A percentile compares a stretch with the other conserved stretches of the same genome.
phyloP scores from a whole-genome alignment of 2,329 filamentous ascomycete genomes.

The Tolypocladium ophioglossoides region DNA sequence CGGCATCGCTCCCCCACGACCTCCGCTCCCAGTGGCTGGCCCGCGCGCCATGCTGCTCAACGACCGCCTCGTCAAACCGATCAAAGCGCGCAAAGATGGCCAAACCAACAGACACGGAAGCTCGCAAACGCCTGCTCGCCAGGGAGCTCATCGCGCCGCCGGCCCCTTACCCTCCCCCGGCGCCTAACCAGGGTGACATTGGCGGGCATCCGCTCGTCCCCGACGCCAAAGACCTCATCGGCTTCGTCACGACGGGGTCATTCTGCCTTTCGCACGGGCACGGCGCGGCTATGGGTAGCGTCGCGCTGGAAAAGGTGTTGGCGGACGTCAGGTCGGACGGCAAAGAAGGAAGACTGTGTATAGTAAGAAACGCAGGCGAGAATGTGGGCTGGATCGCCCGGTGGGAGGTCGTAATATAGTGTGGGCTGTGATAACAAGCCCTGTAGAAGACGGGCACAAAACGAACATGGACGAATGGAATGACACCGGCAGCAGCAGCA shows the following conservation, averaged over 20 bases:
- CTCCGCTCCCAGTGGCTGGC: constrained; percentile 65
- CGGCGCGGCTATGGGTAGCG: constrained; percentile 63
- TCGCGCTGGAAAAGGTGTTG: constrained; percentile 50
- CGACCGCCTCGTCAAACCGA: neutral
- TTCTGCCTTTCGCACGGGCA: constrained; percentile 70
- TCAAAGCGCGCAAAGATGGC: constrained; percentile 3
- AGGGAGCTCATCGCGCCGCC: constrained; percentile 34
- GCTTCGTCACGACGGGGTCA: constrained; percentile 81
- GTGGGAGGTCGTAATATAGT: constrained; percentile 55
- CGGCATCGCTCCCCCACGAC: constrained; percentile 26
- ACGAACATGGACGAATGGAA: neutral
- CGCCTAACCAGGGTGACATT: constrained; percentile 26
- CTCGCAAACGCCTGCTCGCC: constrained; percentile 33
- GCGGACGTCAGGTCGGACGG: constrained; percentile 17
- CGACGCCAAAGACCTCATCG: constrained; percentile 63
- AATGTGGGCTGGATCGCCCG: constrained; percentile 65
- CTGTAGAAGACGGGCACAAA: neutral
- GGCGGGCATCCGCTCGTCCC: constrained; percentile 61
- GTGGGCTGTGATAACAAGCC: neutral
- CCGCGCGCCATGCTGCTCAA: constrained; percentile 25
- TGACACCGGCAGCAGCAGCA: neutral
- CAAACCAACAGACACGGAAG: constrained; percentile 19
- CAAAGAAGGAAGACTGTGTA: constrained; percentile 50
- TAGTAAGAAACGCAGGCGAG: constrained; percentile 75
- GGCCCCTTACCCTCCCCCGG: constrained; percentile 19